A percentile compares a stretch with the other conserved stretches of the same genome.
These are phyloP conservation scores for Gossypium anomalum DNA, from an alignment of 345 rosid genomes.

Conservation along the genomic window DNA sequence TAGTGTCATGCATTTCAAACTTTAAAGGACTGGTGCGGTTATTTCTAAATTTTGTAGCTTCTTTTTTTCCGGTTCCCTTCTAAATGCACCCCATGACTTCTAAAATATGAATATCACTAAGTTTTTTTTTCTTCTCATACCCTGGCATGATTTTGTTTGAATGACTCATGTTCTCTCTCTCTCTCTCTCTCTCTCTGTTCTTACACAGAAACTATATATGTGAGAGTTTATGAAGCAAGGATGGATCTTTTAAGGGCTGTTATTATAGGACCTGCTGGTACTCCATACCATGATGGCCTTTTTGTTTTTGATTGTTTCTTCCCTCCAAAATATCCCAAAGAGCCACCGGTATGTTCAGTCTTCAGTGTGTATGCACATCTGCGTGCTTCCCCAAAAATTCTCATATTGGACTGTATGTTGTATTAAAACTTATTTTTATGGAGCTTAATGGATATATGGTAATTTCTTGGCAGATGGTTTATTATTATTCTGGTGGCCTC, in stretches of 20 bases:
- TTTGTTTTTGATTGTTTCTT: constrained; percentile 59
- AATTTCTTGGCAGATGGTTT: constrained; percentile 37
- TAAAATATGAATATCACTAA: not conserved
- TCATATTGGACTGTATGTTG: not conserved
- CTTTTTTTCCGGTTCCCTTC: not conserved
- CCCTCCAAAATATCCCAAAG: constrained; percentile 42
- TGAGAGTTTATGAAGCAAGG: constrained; percentile 51
- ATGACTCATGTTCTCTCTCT: not conserved
- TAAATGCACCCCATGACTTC: not conserved
- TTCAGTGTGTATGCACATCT: not conserved
- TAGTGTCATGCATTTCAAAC: not conserved
- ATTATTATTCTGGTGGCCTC: constrained; percentile 63
- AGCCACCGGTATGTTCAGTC: constrained; percentile 42
- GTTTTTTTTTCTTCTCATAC: not conserved
- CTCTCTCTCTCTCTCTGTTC: not conserved
- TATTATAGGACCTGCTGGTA: constrained; percentile 50
- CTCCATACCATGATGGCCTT: constrained; percentile 70
- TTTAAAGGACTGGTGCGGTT: not conserved
- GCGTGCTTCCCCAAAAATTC: not conserved
- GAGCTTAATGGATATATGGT: constrained; percentile 5
- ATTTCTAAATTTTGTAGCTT: not conserved
- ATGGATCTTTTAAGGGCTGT: constrained; percentile 58
- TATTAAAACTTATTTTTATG: not conserved
- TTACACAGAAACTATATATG: constrained; percentile 42
- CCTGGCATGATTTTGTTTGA: not conserved